phyloP scores from a whole-genome alignment of 2,329 filamentous ascomycete species.

The Ophiostoma pallidulum region DNA sequence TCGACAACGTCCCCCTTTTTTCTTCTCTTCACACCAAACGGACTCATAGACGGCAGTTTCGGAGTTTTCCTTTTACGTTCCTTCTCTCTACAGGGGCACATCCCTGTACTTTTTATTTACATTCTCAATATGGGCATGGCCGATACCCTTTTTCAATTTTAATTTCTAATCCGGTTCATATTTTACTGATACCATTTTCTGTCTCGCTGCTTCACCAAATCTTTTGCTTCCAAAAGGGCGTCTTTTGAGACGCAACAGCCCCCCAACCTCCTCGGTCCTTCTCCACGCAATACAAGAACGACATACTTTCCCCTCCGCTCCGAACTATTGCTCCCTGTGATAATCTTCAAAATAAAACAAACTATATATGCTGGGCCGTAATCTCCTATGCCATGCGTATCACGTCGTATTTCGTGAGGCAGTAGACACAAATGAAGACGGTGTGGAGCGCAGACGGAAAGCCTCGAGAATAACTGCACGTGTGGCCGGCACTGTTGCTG shows the following conservation, averaged over 20 bases:
- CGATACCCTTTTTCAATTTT: slow-evolving; percentile 4
- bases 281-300: neutral
- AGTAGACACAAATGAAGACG: too few relatives aligned
- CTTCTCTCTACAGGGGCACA: neutral
- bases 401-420: too few relatives aligned
- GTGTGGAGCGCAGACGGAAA: slow-evolving; percentile 11
- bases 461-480: slow-evolving; percentile 13
- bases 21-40: neutral
- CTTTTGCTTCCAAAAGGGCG: too few relatives aligned
- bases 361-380: too few relatives aligned
- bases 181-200: neutral
- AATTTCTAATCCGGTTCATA: slow-evolving; percentile 7
- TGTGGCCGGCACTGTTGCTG: slow-evolving; percentile 2
- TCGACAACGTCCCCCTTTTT: neutral
- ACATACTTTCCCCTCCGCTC: neutral
- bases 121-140: slow-evolving; percentile 6
- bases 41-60: slow-evolving; percentile 11
- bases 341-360: too few relatives aligned
- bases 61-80: slow-evolving; percentile 6
- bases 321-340: too few relatives aligned
- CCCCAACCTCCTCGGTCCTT: too few relatives aligned
- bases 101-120: neutral
- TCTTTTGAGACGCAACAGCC: neutral
- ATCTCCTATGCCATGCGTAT: too few relatives aligned
- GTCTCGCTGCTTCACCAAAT: too few relatives aligned